Percentiles rank a stretch among this genome's conserved stretches.
These are phyloP conservation scores for Centrapalus pauciflorus DNA, from an alignment of 129 eudicot species.

Conservation along the genomic window DNA sequence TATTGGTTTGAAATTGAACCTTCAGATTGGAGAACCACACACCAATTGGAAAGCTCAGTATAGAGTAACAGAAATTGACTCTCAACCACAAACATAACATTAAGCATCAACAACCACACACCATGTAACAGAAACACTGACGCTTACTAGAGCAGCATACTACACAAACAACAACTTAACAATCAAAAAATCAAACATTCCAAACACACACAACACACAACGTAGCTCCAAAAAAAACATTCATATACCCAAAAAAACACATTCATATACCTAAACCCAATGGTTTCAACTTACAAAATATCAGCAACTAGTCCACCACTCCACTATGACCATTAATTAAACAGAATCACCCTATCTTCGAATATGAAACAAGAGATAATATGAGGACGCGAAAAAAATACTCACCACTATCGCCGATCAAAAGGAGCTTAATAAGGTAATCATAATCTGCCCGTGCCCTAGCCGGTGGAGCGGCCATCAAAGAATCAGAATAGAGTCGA, in stretches of 20 bases:
- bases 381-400: not conserved
- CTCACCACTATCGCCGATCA: constrained; percentile 79
- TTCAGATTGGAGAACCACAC: not conserved
- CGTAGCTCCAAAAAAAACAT: constrained; percentile 8
- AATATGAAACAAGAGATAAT: not conserved
- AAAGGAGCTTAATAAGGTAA: constrained; percentile 79
- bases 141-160: not conserved
- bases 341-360: constrained; percentile 2
- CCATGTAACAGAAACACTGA: not conserved
- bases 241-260: not conserved
- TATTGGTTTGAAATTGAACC: not conserved
- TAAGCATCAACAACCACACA: constrained; percentile 16
- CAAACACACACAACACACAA: not conserved
- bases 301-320: not conserved
- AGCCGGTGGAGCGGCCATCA: constrained; percentile 84
- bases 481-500: constrained; percentile 16
- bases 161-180: not conserved
- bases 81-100: not conserved
- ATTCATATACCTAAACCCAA: not conserved
- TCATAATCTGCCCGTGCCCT: constrained; percentile 80
- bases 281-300: not conserved
- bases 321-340: not conserved
- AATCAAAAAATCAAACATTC: not conserved
- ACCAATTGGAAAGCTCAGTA: not conserved
- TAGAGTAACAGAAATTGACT: too few species aligned